phyloP scores from a whole-genome alignment of 106 monocot genomes.

The Vanilla planifolia region DNA sequence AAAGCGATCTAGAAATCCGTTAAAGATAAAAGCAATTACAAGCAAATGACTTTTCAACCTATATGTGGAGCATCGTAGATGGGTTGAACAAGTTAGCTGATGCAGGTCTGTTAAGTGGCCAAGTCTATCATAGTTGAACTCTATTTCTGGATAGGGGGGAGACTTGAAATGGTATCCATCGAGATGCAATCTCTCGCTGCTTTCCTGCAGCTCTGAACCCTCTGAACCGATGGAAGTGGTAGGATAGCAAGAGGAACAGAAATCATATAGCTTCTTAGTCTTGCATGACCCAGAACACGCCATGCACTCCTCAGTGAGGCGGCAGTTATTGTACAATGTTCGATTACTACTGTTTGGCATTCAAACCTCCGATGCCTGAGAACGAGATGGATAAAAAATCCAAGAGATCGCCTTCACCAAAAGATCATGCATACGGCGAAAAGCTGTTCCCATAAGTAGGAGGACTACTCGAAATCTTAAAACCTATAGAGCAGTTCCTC shows the following conservation, averaged over 20 bases:
- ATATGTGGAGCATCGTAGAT: constrained; percentile 20
- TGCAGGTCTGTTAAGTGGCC: constrained; percentile 16
- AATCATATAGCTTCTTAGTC: no score
- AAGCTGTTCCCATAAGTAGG: constrained; percentile 30
- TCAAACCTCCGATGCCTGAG: no score
- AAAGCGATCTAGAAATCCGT: no score
- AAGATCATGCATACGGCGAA: constrained; percentile 19
- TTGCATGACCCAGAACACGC: no score
- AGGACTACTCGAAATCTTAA: constrained; percentile 23
- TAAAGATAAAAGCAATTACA: constrained; percentile 1
- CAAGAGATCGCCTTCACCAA: constrained; percentile 33
- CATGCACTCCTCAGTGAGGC: no score
- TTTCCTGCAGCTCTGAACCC: neutral
- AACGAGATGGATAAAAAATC: constrained; percentile 8
- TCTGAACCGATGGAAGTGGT: constrained; percentile 27
- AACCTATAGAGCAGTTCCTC: constrained; percentile 20
- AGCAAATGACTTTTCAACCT: constrained; percentile 23
- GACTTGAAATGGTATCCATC: neutral
- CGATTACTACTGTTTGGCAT: constrained; percentile 13
- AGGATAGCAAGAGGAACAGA: neutral
- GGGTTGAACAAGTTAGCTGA: constrained; percentile 17
- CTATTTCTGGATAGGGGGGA: constrained; percentile 8
- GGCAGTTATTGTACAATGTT: constrained; percentile 30
- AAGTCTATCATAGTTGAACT: constrained; percentile 7
- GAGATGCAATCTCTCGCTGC: constrained; percentile 3